These are phyloP conservation scores for Huiozyma sinensis DNA, from an alignment of 805 yeast species.

Conservation along the genomic window DNA sequence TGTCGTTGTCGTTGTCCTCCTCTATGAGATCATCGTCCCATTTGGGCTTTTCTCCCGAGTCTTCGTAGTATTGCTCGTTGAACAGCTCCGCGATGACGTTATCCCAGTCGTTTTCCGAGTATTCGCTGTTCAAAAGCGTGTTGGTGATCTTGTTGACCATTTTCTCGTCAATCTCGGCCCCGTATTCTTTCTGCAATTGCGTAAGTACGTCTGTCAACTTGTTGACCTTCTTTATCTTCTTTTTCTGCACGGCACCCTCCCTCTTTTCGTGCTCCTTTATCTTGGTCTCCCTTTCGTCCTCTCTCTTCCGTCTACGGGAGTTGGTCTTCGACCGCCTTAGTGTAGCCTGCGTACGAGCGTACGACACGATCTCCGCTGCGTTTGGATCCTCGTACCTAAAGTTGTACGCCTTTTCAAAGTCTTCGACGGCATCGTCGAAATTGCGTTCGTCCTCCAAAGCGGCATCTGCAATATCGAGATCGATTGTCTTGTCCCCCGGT, in stretches of 20 bases:
- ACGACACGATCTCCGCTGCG: conserved; percentile 82
- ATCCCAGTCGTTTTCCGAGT: conserved; percentile 89
- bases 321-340: conserved; percentile 70
- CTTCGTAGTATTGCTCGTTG: conserved; percentile 66
- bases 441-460: conserved; percentile 60
- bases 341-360: conserved; percentile 91
- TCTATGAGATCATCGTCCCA: neutral
- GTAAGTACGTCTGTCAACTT: conserved; percentile 57
- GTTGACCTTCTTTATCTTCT: conserved; percentile 66
- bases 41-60: conserved; percentile 2
- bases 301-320: conserved; percentile 74
- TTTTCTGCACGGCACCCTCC: conserved; percentile 53
- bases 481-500: conserved; percentile 46
- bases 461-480: conserved; percentile 33
- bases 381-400: conserved; percentile 90
- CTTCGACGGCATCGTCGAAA: conserved; percentile 85
- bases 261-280: conserved; percentile 42
- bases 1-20: neutral
- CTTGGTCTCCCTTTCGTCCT: conserved; percentile 48
- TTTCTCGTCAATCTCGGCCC: conserved; percentile 41
- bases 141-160: conserved; percentile 61
- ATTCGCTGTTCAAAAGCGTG: conserved; percentile 73
- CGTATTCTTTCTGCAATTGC: conserved; percentile 33
- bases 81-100: conserved; percentile 72
- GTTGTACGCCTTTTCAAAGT: conserved; percentile 85